These are phyloP conservation scores for Penicillium angulare DNA, from an alignment of 495 filamentous ascomycete species.

Conservation along the genomic window DNA sequence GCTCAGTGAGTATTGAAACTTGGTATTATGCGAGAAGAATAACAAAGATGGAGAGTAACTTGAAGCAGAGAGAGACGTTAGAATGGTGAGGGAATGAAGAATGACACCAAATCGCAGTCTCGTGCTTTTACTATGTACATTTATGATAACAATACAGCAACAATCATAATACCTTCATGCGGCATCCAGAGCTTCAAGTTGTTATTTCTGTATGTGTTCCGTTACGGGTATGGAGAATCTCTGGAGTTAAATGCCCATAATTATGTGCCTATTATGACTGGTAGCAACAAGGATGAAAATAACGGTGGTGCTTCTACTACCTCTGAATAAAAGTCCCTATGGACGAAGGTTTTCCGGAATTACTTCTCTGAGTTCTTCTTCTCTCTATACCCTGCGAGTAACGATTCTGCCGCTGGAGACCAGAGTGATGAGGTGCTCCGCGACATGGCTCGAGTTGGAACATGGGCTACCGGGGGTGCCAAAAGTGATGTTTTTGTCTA, in stretches of 20 bases:
- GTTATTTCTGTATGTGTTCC: slow-evolving; percentile 16
- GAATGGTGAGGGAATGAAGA: no score
- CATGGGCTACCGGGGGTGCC: slow-evolving; percentile 12
- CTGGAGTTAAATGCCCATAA: slow-evolving; percentile 5
- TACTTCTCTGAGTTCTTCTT: slow-evolving; percentile 8
- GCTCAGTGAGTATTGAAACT: no score
- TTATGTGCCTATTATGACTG: slow-evolving; percentile 15
- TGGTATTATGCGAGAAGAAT: no score
- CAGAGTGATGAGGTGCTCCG: slow-evolving; percentile 11
- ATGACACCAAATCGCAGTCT: no score
- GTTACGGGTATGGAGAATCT: slow-evolving; percentile 7
- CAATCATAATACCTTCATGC: no score
- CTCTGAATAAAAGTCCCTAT: no score
- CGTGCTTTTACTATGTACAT: no score
- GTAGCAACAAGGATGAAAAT: slow-evolving; percentile 17
- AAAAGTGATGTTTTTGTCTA: slow-evolving; percentile 16
- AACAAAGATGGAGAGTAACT: no score
- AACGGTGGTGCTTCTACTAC: slow-evolving; percentile 1
- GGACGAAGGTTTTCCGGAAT: slow-evolving; percentile 5
- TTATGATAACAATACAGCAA: no score
- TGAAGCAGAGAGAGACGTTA: no score
- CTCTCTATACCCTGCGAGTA: slow-evolving; percentile 10
- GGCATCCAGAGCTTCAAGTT: no score
- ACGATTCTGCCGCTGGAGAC: slow-evolving; percentile 1
- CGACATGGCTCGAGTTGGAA: slow-evolving; percentile 14